Conservation (phyloP, 2,329 filamentous ascomycete genomes). For the Rosellinia necatrix region DNA sequence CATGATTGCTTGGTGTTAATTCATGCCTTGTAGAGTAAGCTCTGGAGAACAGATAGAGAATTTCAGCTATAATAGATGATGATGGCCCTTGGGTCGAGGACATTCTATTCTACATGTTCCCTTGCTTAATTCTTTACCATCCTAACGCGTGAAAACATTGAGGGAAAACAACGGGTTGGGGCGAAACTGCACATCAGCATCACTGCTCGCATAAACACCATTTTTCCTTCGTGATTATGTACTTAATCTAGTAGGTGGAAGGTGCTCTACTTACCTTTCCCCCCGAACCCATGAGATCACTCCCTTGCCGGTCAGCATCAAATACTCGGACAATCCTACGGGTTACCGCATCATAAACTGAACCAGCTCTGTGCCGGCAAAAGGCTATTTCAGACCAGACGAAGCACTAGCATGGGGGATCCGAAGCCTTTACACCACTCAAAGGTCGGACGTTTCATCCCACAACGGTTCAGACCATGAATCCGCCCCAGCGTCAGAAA, state of each 20-base stretch:
- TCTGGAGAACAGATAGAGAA: background rate
- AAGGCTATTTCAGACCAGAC: background rate
- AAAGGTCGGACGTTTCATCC: conserved; percentile 19
- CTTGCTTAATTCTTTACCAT: no score
- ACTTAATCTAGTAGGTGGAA: no score
- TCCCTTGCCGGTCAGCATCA: no score
- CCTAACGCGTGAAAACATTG: no score
- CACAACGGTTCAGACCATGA: background rate
- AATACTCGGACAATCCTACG: background rate
- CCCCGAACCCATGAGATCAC: no score
- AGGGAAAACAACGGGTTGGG: no score
- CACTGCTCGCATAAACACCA: background rate
- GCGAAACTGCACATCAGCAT: background rate
- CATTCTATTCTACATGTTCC: background rate
- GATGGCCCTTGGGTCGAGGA: no score
- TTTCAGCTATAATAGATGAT: no score
- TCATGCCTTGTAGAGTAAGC: conserved; percentile 2
- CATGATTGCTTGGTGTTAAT: background rate
- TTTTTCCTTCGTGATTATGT: no score
- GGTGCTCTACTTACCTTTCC: no score
- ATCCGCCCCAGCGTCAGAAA: background rate
- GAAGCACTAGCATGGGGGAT: background rate
- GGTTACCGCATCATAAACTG: background rate
- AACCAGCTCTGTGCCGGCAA: background rate
- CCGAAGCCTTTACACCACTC: background rate